A percentile compares a stretch with the other conserved stretches of the same genome.
Conservation (phyloP, 2,329 filamentous ascomycete species). For the Albifimbria verrucaria region DNA sequence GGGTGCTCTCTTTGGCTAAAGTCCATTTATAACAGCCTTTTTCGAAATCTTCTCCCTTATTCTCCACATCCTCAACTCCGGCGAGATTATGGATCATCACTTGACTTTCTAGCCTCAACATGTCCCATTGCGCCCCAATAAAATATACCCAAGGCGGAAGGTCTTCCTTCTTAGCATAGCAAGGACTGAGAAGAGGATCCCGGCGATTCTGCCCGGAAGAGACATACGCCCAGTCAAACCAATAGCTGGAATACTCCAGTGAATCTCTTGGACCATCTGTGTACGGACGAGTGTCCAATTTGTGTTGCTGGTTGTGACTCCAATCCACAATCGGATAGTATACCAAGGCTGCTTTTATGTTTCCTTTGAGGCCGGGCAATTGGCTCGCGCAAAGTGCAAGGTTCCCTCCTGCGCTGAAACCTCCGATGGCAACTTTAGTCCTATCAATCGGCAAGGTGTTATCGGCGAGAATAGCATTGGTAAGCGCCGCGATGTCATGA, state of each 20-base stretch:
- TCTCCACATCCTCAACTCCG: slow-evolving; percentile 1
- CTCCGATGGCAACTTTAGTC: slow-evolving; percentile 36
- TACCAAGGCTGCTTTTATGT: slow-evolving; percentile 1
- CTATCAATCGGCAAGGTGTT: slow-evolving; percentile 41
- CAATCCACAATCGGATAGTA: slow-evolving; percentile 4
- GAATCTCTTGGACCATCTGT: not conserved
- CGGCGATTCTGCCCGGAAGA: slow-evolving; percentile 23
- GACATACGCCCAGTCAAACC: slow-evolving; percentile 21
- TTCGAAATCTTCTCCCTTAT: slow-evolving; percentile 4
- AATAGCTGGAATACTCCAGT: not conserved
- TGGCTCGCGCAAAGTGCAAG: slow-evolving; percentile 40
- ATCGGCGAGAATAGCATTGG: slow-evolving; percentile 39
- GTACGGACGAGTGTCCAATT: not conserved
- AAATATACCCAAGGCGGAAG: slow-evolving; percentile 33
- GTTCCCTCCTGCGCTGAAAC: slow-evolving; percentile 51
- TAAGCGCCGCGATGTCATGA: slow-evolving; percentile 43
- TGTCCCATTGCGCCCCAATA: slow-evolving; percentile 35
- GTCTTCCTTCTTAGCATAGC: slow-evolving; percentile 23
- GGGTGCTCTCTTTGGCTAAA: slow-evolving; percentile 1
- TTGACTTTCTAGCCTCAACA: slow-evolving; percentile 24
- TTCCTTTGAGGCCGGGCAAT: slow-evolving; percentile 25
- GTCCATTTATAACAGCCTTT: slow-evolving; percentile 5
- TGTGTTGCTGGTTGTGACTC: not conserved
- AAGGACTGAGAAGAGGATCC: slow-evolving; percentile 30
- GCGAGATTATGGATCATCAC: slow-evolving; percentile 3